Conservation (phyloP, 108 stramenopile genomes). For the Pseudonitzschia delicatissima region DNA sequence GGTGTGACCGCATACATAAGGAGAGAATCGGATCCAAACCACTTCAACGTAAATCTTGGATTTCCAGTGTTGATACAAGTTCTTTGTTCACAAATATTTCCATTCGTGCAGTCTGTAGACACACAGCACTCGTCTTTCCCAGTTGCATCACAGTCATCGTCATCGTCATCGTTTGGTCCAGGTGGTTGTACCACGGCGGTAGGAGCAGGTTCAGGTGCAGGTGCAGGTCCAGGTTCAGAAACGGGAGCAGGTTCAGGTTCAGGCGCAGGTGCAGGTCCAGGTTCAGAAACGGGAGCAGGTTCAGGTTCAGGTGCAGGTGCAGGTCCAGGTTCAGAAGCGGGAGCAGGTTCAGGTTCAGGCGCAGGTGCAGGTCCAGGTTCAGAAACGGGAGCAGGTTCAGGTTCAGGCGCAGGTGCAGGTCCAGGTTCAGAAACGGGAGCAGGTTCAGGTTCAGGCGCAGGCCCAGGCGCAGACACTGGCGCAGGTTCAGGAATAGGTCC, state of each 20-base stretch:
- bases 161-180: slow-evolving; percentile 2
- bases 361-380: too few species aligned
- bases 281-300: background rate
- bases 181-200: background rate
- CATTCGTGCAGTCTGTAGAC: slow-evolving; percentile 18
- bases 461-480: background rate
- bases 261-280: background rate
- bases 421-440: background rate
- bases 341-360: too few species aligned
- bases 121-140: slow-evolving; percentile 32
- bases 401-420: background rate
- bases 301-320: background rate
- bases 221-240: background rate
- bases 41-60: slow-evolving; percentile 30
- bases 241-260: background rate
- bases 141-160: background rate
- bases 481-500: background rate
- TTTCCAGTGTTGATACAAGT: slow-evolving; percentile 35
- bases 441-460: background rate
- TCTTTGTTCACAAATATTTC: slow-evolving; percentile 24
- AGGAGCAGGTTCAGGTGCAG: background rate
- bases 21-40: slow-evolving; percentile 32
- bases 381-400: background rate
- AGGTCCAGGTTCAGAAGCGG: too few species aligned
- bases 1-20: slow-evolving; percentile 28